Percentiles rank a stretch among this genome's conserved stretches.
These are phyloP conservation scores for Vitis hybrid DNA, from an alignment of 177 flowering plant species.

Conservation along the genomic window DNA sequence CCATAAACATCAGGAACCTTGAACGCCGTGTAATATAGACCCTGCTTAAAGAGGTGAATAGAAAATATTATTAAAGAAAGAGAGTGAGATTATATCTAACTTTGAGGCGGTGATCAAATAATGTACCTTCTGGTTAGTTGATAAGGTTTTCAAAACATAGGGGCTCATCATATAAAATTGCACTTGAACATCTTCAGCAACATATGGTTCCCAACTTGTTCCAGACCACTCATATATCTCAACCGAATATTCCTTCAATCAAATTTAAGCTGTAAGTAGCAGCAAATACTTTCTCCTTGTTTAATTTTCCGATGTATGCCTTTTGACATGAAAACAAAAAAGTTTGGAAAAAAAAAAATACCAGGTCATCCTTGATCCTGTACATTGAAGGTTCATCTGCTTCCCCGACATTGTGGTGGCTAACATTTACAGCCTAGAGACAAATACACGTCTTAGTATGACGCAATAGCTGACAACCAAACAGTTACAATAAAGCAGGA, in stretches of 20 bases:
- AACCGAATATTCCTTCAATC: conserved; percentile 72
- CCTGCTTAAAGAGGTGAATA: conserved; percentile 47
- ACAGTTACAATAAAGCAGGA: neutral
- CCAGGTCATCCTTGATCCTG: conserved; percentile 95
- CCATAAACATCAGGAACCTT: conserved; percentile 99
- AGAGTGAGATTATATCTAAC: neutral
- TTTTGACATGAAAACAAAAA: neutral
- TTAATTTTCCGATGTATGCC: neutral
- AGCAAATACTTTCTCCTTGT: neutral
- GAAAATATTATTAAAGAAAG: neutral
- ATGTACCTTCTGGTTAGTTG: conserved; percentile 71
- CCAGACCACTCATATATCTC: conserved; percentile 99
- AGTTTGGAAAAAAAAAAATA: conserved; percentile 21
- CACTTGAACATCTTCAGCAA: conserved; percentile 87
- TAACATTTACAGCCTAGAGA: conserved; percentile 74
- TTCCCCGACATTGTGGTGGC: conserved; percentile 83
- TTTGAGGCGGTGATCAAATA: neutral
- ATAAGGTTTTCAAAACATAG: conserved; percentile 82
- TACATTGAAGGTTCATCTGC: conserved; percentile 77
- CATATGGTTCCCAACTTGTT: conserved; percentile 87
- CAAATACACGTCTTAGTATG: neutral
- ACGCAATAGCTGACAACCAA: neutral
- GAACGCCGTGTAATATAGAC: conserved; percentile 65
- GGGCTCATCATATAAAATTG: conserved; percentile 99
- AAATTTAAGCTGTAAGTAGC: conserved; percentile 15